phyloP scores from a whole-genome alignment of 225 moss, liverwort and hornwort species.

The Pleurozium schreberi region DNA sequence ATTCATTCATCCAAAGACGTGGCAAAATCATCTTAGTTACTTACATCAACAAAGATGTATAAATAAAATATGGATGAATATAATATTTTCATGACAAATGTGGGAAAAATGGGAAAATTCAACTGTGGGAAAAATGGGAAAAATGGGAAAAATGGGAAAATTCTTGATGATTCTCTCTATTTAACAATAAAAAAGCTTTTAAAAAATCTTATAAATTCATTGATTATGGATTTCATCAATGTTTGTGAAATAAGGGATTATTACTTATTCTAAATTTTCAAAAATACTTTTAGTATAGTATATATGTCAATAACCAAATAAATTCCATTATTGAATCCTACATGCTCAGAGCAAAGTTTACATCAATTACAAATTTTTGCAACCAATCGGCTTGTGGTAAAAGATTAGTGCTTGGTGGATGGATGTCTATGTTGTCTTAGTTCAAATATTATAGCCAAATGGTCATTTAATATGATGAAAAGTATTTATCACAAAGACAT shows the following conservation, averaged over 20 bases:
- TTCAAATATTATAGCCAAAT: rapidly evolving
- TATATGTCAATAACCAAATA: not conserved
- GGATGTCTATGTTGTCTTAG: not conserved
- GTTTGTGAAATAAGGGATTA: rapidly evolving
- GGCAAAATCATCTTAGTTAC: too few relatives aligned
- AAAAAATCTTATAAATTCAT: too few relatives aligned
- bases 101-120: not conserved
- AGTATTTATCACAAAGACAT: not conserved
- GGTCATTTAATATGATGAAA: not conserved
- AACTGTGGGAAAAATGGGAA: rapidly evolving
- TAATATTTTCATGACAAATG: not conserved
- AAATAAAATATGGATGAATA: not conserved
- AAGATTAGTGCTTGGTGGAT: not conserved
- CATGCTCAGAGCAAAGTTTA: not conserved
- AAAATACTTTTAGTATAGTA: not conserved
- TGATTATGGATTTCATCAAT: not conserved
- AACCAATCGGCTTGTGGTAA: rapidly evolving
- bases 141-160: not conserved
- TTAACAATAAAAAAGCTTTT: not conserved
- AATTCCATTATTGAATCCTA: rapidly evolving
- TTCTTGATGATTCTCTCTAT: not conserved
- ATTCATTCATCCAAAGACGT: too few relatives aligned
- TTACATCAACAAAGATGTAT: too few relatives aligned
- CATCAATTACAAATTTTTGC: not conserved
- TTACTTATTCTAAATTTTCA: not conserved